phyloP scores from a whole-genome alignment of 495 filamentous ascomycete genomes.

The Jackrogersella multiformis region DNA sequence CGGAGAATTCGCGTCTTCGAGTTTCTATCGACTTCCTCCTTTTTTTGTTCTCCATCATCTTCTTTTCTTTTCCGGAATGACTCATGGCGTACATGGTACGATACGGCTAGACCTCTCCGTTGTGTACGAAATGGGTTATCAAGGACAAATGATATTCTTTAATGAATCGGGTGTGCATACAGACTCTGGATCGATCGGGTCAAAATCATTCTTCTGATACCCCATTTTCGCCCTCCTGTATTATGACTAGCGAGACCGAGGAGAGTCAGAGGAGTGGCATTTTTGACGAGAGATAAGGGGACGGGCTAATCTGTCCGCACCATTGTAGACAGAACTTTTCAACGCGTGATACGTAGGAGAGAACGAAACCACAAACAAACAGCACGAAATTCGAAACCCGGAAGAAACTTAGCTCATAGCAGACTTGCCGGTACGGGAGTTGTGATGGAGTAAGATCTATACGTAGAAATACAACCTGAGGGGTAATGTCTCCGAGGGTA shows the following conservation, averaged over 20 bases:
- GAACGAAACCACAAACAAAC: conserved; percentile 34
- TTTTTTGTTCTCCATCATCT: conserved; percentile 11
- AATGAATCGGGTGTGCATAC: conserved; percentile 22
- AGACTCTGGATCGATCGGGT: conserved; percentile 38
- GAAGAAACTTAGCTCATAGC: conserved; percentile 20
- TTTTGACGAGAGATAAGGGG: conserved; percentile 31
- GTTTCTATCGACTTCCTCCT: conserved; percentile 1
- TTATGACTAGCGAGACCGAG: conserved; percentile 34
- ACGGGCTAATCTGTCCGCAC: conserved; percentile 14
- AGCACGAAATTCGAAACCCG: conserved; percentile 24
- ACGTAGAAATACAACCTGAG: background rate
- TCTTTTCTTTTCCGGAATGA: conserved; percentile 31
- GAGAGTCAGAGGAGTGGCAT: conserved; percentile 38
- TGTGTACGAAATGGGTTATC: conserved; percentile 25
- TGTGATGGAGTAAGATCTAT: conserved; percentile 1
- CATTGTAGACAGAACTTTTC: conserved; percentile 3
- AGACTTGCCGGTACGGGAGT: conserved; percentile 1
- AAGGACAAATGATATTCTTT: conserved; percentile 22
- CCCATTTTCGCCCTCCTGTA: conserved; percentile 40
- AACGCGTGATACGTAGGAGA: conserved; percentile 11
- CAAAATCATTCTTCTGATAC: conserved; percentile 42
- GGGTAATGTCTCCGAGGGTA: background rate
- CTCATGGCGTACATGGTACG: conserved; percentile 41
- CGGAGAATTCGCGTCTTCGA: background rate
- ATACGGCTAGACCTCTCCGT: conserved; percentile 37